phyloP scores from a whole-genome alignment of 2,329 filamentous ascomycete genomes.

The Cordyceps militaris region DNA sequence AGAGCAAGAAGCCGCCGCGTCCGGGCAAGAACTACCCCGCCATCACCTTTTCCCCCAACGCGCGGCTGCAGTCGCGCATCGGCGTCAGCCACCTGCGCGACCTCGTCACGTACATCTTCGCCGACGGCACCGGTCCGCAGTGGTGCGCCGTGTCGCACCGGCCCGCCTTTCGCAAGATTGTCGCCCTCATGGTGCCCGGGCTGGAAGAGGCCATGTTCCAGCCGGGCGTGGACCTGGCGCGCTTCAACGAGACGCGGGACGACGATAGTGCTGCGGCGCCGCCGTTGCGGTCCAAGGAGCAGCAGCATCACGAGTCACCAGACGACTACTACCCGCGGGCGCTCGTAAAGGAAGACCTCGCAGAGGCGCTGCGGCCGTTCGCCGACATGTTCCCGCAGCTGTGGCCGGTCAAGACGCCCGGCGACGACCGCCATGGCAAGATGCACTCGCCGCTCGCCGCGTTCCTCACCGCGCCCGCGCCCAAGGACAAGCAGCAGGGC shows the following conservation, averaged over 20 bases:
- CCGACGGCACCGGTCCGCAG: slow-evolving; percentile 56
- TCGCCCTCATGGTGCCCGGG: slow-evolving; percentile 86
- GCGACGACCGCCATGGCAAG: slow-evolving; percentile 71
- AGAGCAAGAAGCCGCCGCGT: slow-evolving; percentile 54
- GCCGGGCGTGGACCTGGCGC: slow-evolving; percentile 43
- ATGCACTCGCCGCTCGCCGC: slow-evolving; percentile 83
- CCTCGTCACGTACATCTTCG: slow-evolving; percentile 59
- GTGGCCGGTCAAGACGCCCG: slow-evolving; percentile 83
- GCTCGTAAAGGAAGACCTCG: slow-evolving; percentile 44
- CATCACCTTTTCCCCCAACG: slow-evolving; percentile 50
- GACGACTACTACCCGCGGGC: slow-evolving; percentile 54
- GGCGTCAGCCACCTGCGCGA: slow-evolving; percentile 56
- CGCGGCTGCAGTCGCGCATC: slow-evolving; percentile 54
- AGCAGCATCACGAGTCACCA: slow-evolving; percentile 33
- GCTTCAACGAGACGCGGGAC: slow-evolving; percentile 33
- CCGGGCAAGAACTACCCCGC: slow-evolving; percentile 51
- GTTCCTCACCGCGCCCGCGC: slow-evolving; percentile 68
- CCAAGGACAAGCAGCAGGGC: slow-evolving; percentile 51
- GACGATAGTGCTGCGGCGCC: slow-evolving; percentile 22
- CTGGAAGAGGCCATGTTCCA: slow-evolving; percentile 87
- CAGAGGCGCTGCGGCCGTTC: slow-evolving; percentile 55
- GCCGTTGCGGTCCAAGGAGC: slow-evolving; percentile 18
- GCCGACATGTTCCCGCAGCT: slow-evolving; percentile 78
- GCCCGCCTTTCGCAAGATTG: slow-evolving; percentile 66
- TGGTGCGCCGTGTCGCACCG: slow-evolving; percentile 59